Evolutionary conservation across 495 filamentous ascomycete species (phyloP).

Genomic region (Neurospora sp.): DNA sequence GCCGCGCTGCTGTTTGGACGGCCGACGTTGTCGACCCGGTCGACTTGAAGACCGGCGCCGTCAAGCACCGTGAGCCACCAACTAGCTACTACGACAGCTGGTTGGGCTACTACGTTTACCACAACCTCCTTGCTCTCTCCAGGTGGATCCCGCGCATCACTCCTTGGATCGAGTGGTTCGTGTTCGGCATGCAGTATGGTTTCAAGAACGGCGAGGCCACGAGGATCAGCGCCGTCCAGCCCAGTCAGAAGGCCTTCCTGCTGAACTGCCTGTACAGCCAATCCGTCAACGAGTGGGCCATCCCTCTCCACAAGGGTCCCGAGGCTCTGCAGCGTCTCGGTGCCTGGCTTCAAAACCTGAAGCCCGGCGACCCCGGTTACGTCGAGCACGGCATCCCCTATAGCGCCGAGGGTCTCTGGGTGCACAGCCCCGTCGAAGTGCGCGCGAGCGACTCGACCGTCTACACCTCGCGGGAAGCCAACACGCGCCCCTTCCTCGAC

Average conservation of each 20-base stretch:
- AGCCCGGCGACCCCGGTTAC: slow-evolving; percentile 40
- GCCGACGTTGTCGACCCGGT: slow-evolving; percentile 42
- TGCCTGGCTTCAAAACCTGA: slow-evolving; percentile 68
- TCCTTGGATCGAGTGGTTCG: slow-evolving; percentile 84
- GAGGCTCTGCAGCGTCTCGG: slow-evolving; percentile 76
- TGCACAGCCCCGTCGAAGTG: slow-evolving; percentile 91
- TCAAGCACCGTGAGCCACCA: slow-evolving; percentile 26
- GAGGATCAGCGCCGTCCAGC: slow-evolving; percentile 57
- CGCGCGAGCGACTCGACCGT: slow-evolving; percentile 67
- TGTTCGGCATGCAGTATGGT: slow-evolving; percentile 93
- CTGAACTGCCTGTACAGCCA: slow-evolving; percentile 97
- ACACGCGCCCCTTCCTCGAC: slow-evolving; percentile 67
- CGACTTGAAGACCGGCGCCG: slow-evolving; percentile 47
- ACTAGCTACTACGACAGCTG: slow-evolving; percentile 66
- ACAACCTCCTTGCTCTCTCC: slow-evolving; percentile 70
- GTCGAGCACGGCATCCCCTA: slow-evolving; percentile 68
- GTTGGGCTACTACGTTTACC: slow-evolving; percentile 81
- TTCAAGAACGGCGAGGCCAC: slow-evolving; percentile 59
- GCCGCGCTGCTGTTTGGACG: slow-evolving; percentile 76
- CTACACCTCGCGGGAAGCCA: slow-evolving; percentile 22
- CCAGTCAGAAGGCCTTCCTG: slow-evolving; percentile 65
- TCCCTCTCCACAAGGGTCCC: slow-evolving; percentile 80
- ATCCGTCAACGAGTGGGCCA: slow-evolving; percentile 96
- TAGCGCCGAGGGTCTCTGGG: slow-evolving; percentile 64
- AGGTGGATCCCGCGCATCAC: slow-evolving; percentile 71